A percentile compares a stretch with the other conserved stretches of the same genome.
Conservation (phyloP, 139 green algal genomes). For the Micractinium sp. region DNA sequence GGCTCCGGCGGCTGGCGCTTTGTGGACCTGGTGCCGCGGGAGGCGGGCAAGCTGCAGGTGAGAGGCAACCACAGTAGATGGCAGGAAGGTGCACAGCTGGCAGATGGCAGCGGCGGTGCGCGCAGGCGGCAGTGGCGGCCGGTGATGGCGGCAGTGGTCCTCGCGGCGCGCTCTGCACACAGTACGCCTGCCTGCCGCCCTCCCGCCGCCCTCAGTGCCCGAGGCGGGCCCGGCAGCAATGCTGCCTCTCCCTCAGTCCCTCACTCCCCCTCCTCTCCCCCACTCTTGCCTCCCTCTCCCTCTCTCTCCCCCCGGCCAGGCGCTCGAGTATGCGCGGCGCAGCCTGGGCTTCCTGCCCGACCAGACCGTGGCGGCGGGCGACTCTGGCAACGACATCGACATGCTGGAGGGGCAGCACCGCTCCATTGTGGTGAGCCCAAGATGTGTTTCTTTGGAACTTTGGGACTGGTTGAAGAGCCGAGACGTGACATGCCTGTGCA, state of each 20-base stretch:
- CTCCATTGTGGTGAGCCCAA: conserved; percentile 13
- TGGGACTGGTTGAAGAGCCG: background rate
- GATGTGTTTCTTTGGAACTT: no score
- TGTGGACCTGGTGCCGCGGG: conserved; percentile 63
- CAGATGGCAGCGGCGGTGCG: no score
- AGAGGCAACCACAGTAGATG: background rate
- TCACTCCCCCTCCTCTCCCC: background rate
- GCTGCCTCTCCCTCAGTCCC: background rate
- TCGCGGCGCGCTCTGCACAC: no score
- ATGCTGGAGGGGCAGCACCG: conserved; percentile 65
- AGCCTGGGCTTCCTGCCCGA: conserved; percentile 47
- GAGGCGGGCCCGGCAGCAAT: background rate
- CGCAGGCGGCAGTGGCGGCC: background rate
- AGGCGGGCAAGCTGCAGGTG: conserved; percentile 58
- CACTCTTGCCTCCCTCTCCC: background rate
- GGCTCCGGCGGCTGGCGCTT: conserved; percentile 68
- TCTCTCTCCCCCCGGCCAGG: background rate
- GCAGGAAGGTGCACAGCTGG: background rate
- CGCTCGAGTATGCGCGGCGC: conserved; percentile 49
- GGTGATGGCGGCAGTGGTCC: background rate
- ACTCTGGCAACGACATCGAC: conserved; percentile 62
- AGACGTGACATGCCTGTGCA: background rate
- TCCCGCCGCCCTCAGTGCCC: background rate
- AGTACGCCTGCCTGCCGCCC: background rate
- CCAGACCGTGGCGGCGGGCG: conserved; percentile 59